Evolutionary conservation across 768 basidiomycete genomes (phyloP).

Genomic region (Amanita pallidorosea): DNA sequence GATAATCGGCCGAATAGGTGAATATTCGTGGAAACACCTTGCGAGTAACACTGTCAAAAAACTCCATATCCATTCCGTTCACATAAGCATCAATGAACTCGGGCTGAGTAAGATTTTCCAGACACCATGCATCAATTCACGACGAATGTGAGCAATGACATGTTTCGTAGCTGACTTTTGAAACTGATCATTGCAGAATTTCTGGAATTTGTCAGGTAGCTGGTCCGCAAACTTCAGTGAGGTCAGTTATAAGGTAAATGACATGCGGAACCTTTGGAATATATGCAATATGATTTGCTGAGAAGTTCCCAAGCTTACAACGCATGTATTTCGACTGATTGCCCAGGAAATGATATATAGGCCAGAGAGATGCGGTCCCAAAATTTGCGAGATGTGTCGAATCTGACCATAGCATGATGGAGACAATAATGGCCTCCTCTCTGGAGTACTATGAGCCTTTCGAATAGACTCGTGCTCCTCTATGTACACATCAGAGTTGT

Average conservation of each 20-base stretch:
- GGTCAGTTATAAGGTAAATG: background rate
- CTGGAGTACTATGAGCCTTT: background rate
- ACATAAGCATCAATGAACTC: conserved; percentile 22
- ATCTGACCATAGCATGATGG: conserved; percentile 1
- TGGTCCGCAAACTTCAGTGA: background rate
- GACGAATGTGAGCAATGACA: conserved; percentile 19
- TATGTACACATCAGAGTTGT: background rate
- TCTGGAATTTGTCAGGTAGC: background rate
- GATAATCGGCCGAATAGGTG: conserved; percentile 27
- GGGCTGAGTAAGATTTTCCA: conserved; percentile 14
- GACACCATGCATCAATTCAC: conserved; percentile 22
- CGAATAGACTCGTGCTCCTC: background rate
- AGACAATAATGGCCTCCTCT: background rate
- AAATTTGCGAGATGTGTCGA: conserved; percentile 1
- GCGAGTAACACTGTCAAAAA: conserved; percentile 18
- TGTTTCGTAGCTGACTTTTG: conserved; percentile 19
- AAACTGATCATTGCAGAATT: conserved; percentile 18
- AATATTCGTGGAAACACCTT: conserved; percentile 22
- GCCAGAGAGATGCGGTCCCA: background rate
- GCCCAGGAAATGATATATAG: conserved; percentile 12
- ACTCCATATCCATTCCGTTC: conserved; percentile 20
- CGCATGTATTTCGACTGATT: conserved; percentile 29
- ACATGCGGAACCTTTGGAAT: conserved; percentile 20
- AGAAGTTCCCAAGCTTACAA: conserved; percentile 13
- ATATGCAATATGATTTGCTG: conserved; percentile 30